Evolutionary conservation across 2,329 filamentous ascomycete genomes (phyloP), one percentile per base, ranked within the genome.

Genomic region (Fusarium succisae): DNA sequence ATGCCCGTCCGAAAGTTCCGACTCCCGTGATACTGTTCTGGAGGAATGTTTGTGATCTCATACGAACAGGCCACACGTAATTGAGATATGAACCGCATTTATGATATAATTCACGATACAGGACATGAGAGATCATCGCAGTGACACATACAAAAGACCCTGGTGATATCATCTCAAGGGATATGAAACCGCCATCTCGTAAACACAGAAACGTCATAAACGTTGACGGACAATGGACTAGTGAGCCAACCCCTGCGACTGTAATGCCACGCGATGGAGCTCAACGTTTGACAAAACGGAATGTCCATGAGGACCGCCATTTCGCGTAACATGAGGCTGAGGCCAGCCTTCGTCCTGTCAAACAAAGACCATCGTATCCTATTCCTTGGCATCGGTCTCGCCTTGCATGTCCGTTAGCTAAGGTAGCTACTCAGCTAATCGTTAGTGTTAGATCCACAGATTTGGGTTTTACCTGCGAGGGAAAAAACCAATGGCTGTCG

Each of bases 111-210:
- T 26, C 35, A 73, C 38, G 35, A 66, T 18, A 48, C 37, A 63
- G 20, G 37, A 48, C 43, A 30, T 8, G 47, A 44, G 24, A 30
- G 66, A 71, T 75, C 72, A 54, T 68, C 72, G 44, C 44, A 18
- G 41, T 44, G 60, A 66, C 41, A 56, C 44, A 55, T 59, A 28
- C 11, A 15, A 63, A 53, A 41, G 72, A 56, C 57, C 24, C 47
- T 38, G 41, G 64, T 75, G 69, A 75, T 75, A 75, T 75, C 72
- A 73, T 75, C 3, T 22, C 28, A 47, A 50, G 41, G 22, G 53
- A 75, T 39, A 41, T 75, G 72, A 74, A 75, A 74, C 72, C 56
- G 59, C 69, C 72, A 70, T 70, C 63, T 69, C 56, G 50, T 63
- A 57, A 66, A 41, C 6, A 26, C 26, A 26, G 26, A 26, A 26